Conservation (phyloP, 164 flowering plant genomes). For the Sedum album region DNA sequence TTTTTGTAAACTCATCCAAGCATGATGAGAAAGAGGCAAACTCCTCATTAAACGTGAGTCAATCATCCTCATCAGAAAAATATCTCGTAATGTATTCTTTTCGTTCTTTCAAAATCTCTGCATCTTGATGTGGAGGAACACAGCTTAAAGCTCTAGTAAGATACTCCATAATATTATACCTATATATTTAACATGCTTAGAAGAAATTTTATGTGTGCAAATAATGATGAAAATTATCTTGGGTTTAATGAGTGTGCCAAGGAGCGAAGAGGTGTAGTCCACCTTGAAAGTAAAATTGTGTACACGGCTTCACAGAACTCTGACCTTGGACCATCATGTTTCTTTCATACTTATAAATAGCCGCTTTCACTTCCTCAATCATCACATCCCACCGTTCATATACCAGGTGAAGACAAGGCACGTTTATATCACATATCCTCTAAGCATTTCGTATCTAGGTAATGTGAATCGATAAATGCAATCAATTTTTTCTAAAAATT, state of each 20-base stretch:
- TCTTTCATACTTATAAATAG: background rate
- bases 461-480: background rate
- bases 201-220: too few relatives aligned
- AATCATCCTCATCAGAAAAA: background rate
- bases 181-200: too few relatives aligned
- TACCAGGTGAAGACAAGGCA: background rate
- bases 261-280: too few relatives aligned
- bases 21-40: background rate
- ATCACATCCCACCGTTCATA: slow-evolving; percentile 3
- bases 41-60: background rate
- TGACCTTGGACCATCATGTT: background rate
- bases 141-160: background rate
- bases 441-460: slow-evolving; percentile 8
- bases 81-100: background rate
- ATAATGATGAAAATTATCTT: too few relatives aligned
- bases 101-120: background rate
- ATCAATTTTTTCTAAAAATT: background rate
- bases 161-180: too few relatives aligned
- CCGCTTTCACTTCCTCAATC: background rate
- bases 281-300: too few relatives aligned
- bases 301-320: background rate
- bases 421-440: background rate
- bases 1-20: background rate
- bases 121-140: background rate
- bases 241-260: too few relatives aligned